phyloP scores from a whole-genome alignment of 2,329 filamentous ascomycete genomes.

The Trichoderma breve region DNA sequence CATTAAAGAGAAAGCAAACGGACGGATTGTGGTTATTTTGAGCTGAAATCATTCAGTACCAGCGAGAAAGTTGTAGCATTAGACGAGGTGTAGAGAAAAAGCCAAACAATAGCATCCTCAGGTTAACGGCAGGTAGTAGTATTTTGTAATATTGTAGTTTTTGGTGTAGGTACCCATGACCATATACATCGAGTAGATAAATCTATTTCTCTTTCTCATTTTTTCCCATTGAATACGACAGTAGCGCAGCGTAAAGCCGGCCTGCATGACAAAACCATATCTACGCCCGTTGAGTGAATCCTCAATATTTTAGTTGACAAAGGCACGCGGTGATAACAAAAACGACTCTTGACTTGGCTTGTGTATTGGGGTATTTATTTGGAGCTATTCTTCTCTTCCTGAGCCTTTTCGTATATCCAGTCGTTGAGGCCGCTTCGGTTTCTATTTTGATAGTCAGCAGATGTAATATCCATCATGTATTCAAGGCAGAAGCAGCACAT shows the following conservation, averaged over 20 bases:
- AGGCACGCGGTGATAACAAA: background rate
- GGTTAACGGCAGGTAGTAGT: background rate
- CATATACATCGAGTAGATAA: background rate
- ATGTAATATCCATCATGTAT: background rate
- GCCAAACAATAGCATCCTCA: no score
- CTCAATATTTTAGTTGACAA: background rate
- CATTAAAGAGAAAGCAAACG: background rate
- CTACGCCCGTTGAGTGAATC: background rate
- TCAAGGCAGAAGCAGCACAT: background rate
- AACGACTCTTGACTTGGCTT: background rate
- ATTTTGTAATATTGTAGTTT: background rate
- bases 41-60: no score
- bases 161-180: background rate
- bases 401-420: slow-evolving; percentile 88
- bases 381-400: slow-evolving; percentile 50
- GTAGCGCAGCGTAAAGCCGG: background rate
- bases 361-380: slow-evolving; percentile 21
- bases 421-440: slow-evolving; percentile 91
- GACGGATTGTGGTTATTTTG: background rate
- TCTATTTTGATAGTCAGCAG: slow-evolving; percentile 46
- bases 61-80: background rate
- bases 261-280: background rate
- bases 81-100: background rate
- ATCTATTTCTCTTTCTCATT: background rate
- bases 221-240: background rate